phyloP scores from a whole-genome alignment of 192 early-diverging fungal species.

The Dissophora globulifera region DNA sequence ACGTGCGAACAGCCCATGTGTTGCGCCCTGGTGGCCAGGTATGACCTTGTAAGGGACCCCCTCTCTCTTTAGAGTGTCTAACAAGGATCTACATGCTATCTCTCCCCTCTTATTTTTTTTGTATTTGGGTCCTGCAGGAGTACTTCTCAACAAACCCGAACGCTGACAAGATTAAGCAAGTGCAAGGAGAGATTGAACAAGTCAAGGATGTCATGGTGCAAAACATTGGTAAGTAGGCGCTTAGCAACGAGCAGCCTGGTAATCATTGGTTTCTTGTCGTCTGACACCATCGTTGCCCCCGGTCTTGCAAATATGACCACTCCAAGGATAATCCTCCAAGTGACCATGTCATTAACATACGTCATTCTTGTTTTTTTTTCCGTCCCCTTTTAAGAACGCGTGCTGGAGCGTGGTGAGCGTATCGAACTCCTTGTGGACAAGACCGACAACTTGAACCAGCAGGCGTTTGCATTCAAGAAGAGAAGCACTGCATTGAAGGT shows the following conservation, averaged over 20 bases:
- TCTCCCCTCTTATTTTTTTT: neutral
- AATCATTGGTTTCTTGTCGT: too few relatives aligned
- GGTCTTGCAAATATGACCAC: too few relatives aligned
- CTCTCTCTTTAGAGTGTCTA: slow-evolving; percentile 10
- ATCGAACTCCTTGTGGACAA: slow-evolving; percentile 93
- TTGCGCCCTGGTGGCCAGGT: too few relatives aligned
- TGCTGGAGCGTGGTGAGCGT: slow-evolving; percentile 87
- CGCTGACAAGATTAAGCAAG: slow-evolving; percentile 82
- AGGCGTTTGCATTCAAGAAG: slow-evolving; percentile 91
- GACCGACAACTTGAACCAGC: slow-evolving; percentile 87
- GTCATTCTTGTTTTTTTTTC: slow-evolving; percentile 2
- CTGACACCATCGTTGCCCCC: too few relatives aligned
- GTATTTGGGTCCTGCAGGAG: slow-evolving; percentile 59
- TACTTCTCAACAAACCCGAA: slow-evolving; percentile 77
- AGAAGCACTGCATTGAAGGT: slow-evolving; percentile 83
- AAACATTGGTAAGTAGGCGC: slow-evolving; percentile 77
- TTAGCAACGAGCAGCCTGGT: neutral
- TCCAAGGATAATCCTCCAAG: neutral
- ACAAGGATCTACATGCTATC: neutral
- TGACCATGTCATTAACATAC: slow-evolving; percentile 4
- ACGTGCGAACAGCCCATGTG: too few relatives aligned
- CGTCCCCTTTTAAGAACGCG: slow-evolving; percentile 66
- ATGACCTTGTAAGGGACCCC: too few relatives aligned
- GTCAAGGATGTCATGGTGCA: slow-evolving; percentile 95
- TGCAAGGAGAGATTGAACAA: slow-evolving; percentile 91